These are phyloP conservation scores for Pilaira anomala DNA, from an alignment of 192 early-diverging fungal species.

Conservation along the genomic window DNA sequence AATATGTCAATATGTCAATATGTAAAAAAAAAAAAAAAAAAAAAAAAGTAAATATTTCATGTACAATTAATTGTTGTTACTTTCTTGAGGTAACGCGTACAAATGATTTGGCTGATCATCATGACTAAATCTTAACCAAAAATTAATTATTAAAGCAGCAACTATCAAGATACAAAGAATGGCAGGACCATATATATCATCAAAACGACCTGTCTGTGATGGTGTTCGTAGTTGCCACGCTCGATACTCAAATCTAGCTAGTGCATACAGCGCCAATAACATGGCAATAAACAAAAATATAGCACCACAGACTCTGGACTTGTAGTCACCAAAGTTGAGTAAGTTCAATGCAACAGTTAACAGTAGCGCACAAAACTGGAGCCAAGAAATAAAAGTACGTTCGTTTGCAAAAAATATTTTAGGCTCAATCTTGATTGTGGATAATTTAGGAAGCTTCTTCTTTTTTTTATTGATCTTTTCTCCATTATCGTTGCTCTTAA, in stretches of 20 bases:
- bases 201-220: constrained; percentile 44
- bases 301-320: constrained; percentile 52
- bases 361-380: constrained; percentile 70
- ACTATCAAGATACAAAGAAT: constrained; percentile 66
- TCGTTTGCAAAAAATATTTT: constrained; percentile 90
- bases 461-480: background rate
- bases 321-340: constrained; percentile 68
- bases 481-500: background rate
- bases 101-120: too few relatives aligned
- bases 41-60: too few relatives aligned
- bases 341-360: constrained; percentile 67
- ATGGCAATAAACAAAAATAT: constrained; percentile 28
- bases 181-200: constrained; percentile 71
- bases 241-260: constrained; percentile 21
- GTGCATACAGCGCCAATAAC: constrained; percentile 12
- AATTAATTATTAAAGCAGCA: constrained; percentile 42
- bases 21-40: too few relatives aligned
- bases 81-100: too few relatives aligned
- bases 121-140: constrained; percentile 1
- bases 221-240: constrained; percentile 49
- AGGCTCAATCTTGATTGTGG: constrained; percentile 67
- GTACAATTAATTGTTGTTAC: too few relatives aligned
- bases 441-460: background rate
- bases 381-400: constrained; percentile 81
- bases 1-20: too few relatives aligned